phyloP scores from a whole-genome alignment of 78 protist genomes.

The Tieghemostelium lacteum region DNA sequence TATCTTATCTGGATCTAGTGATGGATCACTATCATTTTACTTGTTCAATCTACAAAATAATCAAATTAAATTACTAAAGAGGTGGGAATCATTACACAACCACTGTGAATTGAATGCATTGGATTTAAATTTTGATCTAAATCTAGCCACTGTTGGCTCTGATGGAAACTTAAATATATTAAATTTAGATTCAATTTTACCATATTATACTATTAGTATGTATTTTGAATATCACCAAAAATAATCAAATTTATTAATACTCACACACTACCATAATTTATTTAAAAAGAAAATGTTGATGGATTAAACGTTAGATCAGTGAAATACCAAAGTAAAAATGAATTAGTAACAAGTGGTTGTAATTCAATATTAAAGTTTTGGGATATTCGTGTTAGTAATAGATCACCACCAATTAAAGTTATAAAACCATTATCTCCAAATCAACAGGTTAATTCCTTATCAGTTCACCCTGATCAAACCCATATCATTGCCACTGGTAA shows the following conservation, averaged over 20 bases:
- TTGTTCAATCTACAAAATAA: background rate
- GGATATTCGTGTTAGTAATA: constrained; percentile 23
- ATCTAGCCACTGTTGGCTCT: constrained; percentile 37
- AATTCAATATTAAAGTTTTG: constrained; percentile 33
- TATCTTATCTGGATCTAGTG: constrained; percentile 4
- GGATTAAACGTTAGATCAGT: constrained; percentile 39
- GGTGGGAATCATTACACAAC: constrained; percentile 6
- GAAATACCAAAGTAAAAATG: constrained; percentile 22
- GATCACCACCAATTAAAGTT: constrained; percentile 38
- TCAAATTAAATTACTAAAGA: background rate
- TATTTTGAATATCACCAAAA: background rate
- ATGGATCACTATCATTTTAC: constrained; percentile 35
- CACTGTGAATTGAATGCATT: constrained; percentile 11
- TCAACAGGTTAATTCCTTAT: constrained; percentile 1
- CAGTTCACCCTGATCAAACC: constrained; percentile 46
- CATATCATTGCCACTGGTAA: constrained; percentile 61
- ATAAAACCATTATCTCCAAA: background rate
- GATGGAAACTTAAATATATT: constrained; percentile 44
- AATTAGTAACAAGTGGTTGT: constrained; percentile 49
- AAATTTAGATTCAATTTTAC: constrained; percentile 12
- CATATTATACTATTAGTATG: constrained; percentile 53
- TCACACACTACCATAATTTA: background rate
- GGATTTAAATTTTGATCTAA: constrained; percentile 22
- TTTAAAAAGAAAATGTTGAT: constrained; percentile 38
- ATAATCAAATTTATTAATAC: background rate